These are phyloP conservation scores for Boletus coccyginus DNA, from an alignment of 768 basidiomycete species.

Conservation along the genomic window DNA sequence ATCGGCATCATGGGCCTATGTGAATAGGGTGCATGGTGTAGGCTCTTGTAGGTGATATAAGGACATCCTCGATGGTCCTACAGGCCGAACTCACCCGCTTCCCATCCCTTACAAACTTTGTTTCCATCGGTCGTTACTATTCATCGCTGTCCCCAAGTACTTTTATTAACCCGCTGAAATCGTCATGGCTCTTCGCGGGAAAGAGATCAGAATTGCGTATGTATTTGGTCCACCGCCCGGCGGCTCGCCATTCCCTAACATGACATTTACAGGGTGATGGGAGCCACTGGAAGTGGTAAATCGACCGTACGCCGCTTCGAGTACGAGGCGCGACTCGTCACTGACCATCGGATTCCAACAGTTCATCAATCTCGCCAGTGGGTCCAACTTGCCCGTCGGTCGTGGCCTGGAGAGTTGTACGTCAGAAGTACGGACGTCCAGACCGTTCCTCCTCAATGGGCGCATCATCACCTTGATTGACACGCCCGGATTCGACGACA, in stretches of 20 bases:
- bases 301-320: slow-evolving; percentile 27
- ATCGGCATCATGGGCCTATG: slow-evolving; percentile 10
- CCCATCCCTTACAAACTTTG: background rate
- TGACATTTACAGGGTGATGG: slow-evolving; percentile 30
- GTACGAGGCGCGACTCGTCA: background rate
- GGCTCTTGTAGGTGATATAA: slow-evolving; percentile 17
- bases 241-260: slow-evolving; percentile 1
- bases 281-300: slow-evolving; percentile 36
- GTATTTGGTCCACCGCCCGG: background rate
- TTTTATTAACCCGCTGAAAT: background rate
- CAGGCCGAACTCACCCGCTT: background rate
- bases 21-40: slow-evolving; percentile 13
- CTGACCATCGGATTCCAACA: slow-evolving; percentile 19
- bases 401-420: slow-evolving; percentile 51
- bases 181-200: slow-evolving; percentile 26
- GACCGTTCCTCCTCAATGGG: slow-evolving; percentile 46
- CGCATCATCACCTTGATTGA: slow-evolving; percentile 49
- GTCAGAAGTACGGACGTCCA: slow-evolving; percentile 39
- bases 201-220: slow-evolving; percentile 35
- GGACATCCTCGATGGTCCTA: background rate
- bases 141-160: background rate
- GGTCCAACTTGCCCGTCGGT: slow-evolving; percentile 46
- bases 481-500: slow-evolving; percentile 63
- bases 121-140: background rate
- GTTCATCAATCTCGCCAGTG: slow-evolving; percentile 57